phyloP scores from a whole-genome alignment of 192 early-diverging fungal species.

The Backusella luteola region DNA sequence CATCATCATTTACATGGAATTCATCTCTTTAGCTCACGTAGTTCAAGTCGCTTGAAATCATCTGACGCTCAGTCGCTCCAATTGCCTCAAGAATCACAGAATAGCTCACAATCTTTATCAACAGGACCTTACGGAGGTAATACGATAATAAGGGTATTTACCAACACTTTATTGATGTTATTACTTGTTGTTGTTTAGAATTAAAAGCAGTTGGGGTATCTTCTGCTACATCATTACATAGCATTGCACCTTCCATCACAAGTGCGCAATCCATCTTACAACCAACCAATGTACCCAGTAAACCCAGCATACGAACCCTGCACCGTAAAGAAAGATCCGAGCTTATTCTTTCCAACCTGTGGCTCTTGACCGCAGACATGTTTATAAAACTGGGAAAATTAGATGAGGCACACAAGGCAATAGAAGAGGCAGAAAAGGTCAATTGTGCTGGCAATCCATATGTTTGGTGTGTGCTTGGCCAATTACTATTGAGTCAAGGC shows the following conservation, averaged over 20 bases:
- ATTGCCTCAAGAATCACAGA: background rate
- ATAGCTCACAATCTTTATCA: background rate
- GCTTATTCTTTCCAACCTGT: constrained; percentile 46
- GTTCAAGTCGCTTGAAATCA: constrained; percentile 6
- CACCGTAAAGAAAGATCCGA: constrained; percentile 44
- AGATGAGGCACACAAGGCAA: constrained; percentile 54
- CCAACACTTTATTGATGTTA: background rate
- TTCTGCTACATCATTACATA: constrained; percentile 28
- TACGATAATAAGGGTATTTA: background rate
- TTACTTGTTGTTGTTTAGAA: background rate
- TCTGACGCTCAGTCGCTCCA: background rate
- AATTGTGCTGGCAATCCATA: constrained; percentile 42
- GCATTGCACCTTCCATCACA: constrained; percentile 37
- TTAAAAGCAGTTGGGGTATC: background rate
- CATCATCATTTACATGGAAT: constrained; percentile 13
- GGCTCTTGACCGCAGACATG: constrained; percentile 52
- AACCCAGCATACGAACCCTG: constrained; percentile 34
- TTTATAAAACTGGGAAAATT: constrained; percentile 47
- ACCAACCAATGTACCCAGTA: constrained; percentile 26
- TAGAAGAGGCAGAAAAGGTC: constrained; percentile 55
- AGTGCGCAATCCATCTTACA: constrained; percentile 31
- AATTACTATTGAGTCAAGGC: constrained; percentile 35
- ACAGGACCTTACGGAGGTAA: background rate
- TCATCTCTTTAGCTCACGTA: constrained; percentile 29
- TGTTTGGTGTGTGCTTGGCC: constrained; percentile 56